Percentiles rank a stretch among this genome's conserved stretches.
phyloP scores from a whole-genome alignment of 495 filamentous ascomycete species.

The Entonaema liquescens region DNA sequence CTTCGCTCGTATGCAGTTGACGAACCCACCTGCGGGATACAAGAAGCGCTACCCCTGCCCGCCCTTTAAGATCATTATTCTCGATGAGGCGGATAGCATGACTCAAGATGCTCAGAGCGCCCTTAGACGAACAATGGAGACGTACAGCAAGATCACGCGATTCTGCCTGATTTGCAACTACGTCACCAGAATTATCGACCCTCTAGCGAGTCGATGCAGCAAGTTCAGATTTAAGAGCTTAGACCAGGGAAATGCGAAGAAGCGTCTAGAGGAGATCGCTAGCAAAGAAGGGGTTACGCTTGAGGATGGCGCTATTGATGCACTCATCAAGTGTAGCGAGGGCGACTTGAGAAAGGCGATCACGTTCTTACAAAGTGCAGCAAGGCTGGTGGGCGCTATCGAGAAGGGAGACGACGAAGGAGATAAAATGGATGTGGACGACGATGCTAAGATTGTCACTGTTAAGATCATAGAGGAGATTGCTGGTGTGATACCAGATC shows the following conservation, averaged over 20 bases:
- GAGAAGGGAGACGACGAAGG: constrained; percentile 54
- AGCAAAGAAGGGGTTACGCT: constrained; percentile 74
- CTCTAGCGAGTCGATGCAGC: constrained; percentile 87
- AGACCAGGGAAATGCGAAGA: constrained; percentile 80
- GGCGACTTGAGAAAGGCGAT: constrained; percentile 96
- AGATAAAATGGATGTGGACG: constrained; percentile 67
- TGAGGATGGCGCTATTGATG: constrained; percentile 81
- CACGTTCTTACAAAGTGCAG: constrained; percentile 92
- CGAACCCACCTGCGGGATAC: constrained; percentile 75
- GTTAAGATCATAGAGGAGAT: constrained; percentile 89
- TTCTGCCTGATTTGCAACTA: constrained; percentile 99
- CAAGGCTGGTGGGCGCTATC: constrained; percentile 74
- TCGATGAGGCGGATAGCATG: constrained; percentile 98
- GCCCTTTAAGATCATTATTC: constrained; percentile 97
- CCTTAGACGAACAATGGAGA: constrained; percentile 95
- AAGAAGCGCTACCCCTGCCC: constrained; percentile 86
- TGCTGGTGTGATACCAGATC: constrained; percentile 87
- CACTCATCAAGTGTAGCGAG: constrained; percentile 85
- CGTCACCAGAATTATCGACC: constrained; percentile 97
- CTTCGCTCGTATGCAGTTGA: constrained; percentile 93
- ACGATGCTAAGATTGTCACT: constrained; percentile 67
- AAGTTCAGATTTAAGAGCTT: constrained; percentile 99
- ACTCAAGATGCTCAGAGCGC: constrained; percentile 97
- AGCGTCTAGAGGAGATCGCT: constrained; percentile 82
- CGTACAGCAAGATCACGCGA: constrained; percentile 92